Evolutionary conservation across 1,139 yeast genomes (phyloP).

Genomic region (Trichomonascaceae sp.): DNA sequence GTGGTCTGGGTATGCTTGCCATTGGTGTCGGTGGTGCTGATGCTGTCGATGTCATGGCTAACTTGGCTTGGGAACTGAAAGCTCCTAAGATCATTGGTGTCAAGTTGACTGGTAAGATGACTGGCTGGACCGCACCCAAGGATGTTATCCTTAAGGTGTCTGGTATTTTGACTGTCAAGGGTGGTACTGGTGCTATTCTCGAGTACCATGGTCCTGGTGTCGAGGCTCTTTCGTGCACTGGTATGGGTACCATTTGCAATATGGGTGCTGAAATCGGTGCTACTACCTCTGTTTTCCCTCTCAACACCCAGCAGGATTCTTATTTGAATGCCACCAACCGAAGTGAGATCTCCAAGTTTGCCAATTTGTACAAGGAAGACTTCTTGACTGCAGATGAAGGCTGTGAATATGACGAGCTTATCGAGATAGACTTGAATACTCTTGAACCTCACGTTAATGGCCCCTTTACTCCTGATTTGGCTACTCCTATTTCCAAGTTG

Average conservation of each 20-base stretch:
- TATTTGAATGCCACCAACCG: conserved; percentile 64
- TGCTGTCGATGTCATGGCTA: conserved; percentile 94
- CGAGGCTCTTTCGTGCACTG: conserved; percentile 78
- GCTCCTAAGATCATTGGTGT: conserved; percentile 94
- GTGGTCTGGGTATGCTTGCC: conserved; percentile 95
- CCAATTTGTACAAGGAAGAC: conserved; percentile 38
- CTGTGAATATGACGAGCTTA: conserved; percentile 91
- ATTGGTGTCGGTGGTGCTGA: conserved; percentile 99
- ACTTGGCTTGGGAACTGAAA: conserved; percentile 98
- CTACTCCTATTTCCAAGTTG: conserved; percentile 93
- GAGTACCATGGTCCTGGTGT: conserved; percentile 97
- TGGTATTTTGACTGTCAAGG: conserved; percentile 86
- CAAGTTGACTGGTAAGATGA: conserved; percentile 75
- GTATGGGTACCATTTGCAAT: conserved; percentile 98
- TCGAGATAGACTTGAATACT: conserved; percentile 90
- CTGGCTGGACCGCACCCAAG: conserved; percentile 94
- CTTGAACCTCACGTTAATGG: conserved; percentile 98
- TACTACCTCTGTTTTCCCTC: conserved; percentile 95
- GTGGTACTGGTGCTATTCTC: conserved; percentile 94
- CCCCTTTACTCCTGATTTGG: conserved; percentile 99
- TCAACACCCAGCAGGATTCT: conserved; percentile 77
- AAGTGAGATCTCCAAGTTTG: conserved; percentile 22
- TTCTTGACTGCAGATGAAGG: conserved; percentile 88
- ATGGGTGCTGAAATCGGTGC: conserved; percentile 99
- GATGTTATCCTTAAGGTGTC: conserved; percentile 90